Conservation (phyloP, 805 yeast species). For the Phaffomyces thermotolerans region DNA sequence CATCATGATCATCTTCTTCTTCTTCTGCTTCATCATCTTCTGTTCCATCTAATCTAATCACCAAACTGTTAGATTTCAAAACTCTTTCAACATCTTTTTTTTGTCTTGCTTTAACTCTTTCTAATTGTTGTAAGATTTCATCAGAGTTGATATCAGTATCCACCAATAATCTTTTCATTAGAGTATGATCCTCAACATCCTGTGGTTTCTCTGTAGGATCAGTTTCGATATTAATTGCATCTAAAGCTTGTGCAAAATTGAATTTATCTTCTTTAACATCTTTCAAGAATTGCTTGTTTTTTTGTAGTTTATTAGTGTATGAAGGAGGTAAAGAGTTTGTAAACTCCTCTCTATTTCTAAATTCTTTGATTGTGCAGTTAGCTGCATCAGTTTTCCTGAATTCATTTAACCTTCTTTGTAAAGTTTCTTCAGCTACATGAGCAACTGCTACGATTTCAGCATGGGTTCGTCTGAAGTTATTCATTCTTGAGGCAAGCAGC, state of each 20-base stretch:
- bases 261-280: background rate
- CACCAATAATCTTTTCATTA: conserved; percentile 9
- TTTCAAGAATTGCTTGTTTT: conserved; percentile 1
- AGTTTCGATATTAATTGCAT: background rate
- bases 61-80: conserved; percentile 17
- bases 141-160: conserved; percentile 15
- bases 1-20: conserved; percentile 3
- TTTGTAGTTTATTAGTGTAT: conserved; percentile 51
- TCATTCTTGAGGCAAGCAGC: conserved; percentile 92
- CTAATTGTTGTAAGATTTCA: conserved; percentile 24
- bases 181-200: conserved; percentile 15
- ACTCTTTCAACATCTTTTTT: conserved; percentile 13
- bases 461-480: conserved; percentile 85
- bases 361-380: conserved; percentile 60
- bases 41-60: conserved; percentile 4
- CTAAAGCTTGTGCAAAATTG: conserved; percentile 4
- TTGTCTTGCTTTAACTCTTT: conserved; percentile 23
- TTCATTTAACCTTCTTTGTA: conserved; percentile 85
- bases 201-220: conserved; percentile 19
- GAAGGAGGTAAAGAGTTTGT: conserved; percentile 73
- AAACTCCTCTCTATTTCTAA: conserved; percentile 42
- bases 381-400: conserved; percentile 76
- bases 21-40: conserved; percentile 8
- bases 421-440: conserved; percentile 89
- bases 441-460: conserved; percentile 93